These are phyloP conservation scores for Tolypocladium tropicale DNA, from an alignment of 2,329 filamentous ascomycete genomes.

Conservation along the genomic window DNA sequence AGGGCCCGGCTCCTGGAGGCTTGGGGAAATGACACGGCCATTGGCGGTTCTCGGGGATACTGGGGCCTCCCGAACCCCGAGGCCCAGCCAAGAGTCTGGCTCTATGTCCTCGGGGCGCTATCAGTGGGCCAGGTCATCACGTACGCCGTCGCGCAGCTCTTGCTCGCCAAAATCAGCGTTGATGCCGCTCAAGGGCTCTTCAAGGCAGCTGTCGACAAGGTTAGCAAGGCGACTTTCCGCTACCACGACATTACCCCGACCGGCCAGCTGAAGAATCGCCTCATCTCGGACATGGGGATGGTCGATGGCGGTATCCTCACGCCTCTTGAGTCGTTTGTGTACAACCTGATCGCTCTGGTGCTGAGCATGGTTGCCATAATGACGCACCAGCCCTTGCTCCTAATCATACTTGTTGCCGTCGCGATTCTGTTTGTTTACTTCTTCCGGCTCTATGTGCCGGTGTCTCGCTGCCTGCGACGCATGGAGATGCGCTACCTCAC, in stretches of 20 bases:
- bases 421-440: conserved; percentile 60
- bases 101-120: conserved; percentile 60
- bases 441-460: conserved; percentile 69
- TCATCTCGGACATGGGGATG: conserved; percentile 84
- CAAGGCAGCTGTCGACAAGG: conserved; percentile 56
- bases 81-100: conserved; percentile 61
- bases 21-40: conserved; percentile 58
- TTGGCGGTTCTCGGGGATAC: conserved; percentile 5
- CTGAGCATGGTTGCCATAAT: conserved; percentile 70
- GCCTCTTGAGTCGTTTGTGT: conserved; percentile 62
- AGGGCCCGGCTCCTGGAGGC: conserved; percentile 76
- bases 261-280: conserved; percentile 81
- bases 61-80: conserved; percentile 49
- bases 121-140: conserved; percentile 48
- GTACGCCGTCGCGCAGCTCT: conserved; percentile 50
- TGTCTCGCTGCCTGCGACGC: conserved; percentile 71
- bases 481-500: conserved; percentile 85
- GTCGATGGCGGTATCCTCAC: conserved; percentile 77
- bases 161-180: conserved; percentile 71
- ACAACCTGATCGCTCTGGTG: conserved; percentile 59
- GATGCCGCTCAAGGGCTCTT: conserved; percentile 70
- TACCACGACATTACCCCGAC: conserved; percentile 89
- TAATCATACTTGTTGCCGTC: conserved; percentile 60
- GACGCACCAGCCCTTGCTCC: conserved; percentile 65
- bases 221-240: conserved; percentile 73